Base-by-base conservation (phyloP, 192 early-diverging fungal species). In the Backusella mclennaniae region DNA sequence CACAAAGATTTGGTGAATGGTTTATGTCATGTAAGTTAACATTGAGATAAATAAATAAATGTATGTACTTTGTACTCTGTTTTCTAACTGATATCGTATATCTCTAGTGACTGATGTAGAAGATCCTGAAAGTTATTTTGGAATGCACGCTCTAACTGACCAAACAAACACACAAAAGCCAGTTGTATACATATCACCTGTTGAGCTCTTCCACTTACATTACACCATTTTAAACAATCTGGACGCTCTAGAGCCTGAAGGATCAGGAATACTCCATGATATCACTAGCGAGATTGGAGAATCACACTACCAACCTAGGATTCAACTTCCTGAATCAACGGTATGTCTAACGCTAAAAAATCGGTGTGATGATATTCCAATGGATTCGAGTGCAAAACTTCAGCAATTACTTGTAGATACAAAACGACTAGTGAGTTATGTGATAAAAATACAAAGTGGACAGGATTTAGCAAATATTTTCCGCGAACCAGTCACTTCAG, bases 161-260 rank as follows among this genome's bases (percentile, higher is more conserved):
- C 84, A 91, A 76, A 89, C 87, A 19, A 88, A 84, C 49, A 93
- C 92, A 17, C 86, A 92, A 71, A 95, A 96, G 75, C 95, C 96
- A 4, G 87, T 89, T 11, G 92, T 99, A 31, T 93, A 94, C 79
- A 96, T 99, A 75, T 90, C 93, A 6, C 92, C 96, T 19, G 85
- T 88, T 69, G 97, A 99, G 85, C 92, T 99, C 70, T 95, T 95
- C 79, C 91, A 93, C 31, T 91, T 97, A 75, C 98, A 99, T 81
- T 87, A 87, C 67, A 90, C 91, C 66, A 80, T 99, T 8, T 76
- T 90, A 42, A 89, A 96, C 52, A 93, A 95, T 80, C 80, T 98
- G 33, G 90, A 95, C 38, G 86, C 89, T 46, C 83, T 99, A 26
- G 90, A 87, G 9, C 89, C 91, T 36, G 86, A 83, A 76, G 84